Evolutionary conservation across 768 basidiomycete genomes (phyloP).

Genomic region (Xerocomellus dryophilus): DNA sequence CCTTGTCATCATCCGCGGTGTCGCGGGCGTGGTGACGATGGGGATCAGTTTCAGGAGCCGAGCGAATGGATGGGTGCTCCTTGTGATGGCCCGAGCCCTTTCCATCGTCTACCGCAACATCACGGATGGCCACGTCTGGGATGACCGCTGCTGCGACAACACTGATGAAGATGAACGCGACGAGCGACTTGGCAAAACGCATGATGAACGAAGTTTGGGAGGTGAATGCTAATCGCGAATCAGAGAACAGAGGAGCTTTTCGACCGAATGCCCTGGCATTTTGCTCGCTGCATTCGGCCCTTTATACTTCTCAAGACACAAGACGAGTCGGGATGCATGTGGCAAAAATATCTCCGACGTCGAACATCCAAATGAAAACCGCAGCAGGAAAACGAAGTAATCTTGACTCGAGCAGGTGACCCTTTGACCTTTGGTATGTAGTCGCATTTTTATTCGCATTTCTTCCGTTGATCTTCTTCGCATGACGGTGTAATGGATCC

Average conservation of each 20-base stretch:
- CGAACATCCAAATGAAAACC: background rate
- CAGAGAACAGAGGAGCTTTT: background rate
- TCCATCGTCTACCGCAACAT: background rate
- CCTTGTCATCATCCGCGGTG: background rate
- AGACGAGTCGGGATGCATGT: background rate
- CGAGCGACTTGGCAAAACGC: slow-evolving; percentile 6
- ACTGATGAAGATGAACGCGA: slow-evolving; percentile 4
- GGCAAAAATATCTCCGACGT: background rate
- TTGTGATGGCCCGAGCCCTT: background rate
- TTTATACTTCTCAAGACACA: background rate
- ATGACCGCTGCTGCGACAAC: slow-evolving; percentile 1
- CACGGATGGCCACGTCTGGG: background rate
- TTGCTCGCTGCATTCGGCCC: background rate
- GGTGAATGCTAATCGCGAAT: background rate
- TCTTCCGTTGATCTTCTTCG: background rate
- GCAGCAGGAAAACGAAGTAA: background rate
- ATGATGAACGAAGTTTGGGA: background rate
- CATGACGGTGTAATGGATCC: background rate
- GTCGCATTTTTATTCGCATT: background rate
- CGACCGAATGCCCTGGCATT: background rate
- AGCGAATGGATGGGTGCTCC: background rate
- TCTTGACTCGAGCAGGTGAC: background rate
- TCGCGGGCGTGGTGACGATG: background rate
- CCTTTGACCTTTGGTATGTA: background rate
- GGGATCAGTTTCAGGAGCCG: background rate